Base-by-base conservation (phyloP, 2,329 filamentous ascomycete species). In the Phialophora macrospora region DNA sequence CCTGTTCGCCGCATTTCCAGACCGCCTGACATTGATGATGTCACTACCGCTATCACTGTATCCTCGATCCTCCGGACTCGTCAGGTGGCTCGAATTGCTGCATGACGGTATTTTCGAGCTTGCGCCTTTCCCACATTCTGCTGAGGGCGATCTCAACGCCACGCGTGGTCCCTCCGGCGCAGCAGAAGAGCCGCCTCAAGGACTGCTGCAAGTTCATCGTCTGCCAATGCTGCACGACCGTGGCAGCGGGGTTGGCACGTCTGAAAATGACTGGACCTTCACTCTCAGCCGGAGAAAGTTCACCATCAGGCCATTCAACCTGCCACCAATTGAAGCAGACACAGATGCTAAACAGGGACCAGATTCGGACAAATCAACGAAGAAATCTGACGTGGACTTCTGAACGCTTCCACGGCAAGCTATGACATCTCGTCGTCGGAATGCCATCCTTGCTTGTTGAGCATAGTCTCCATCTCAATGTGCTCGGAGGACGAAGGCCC, bases 231-330 rank as follows among this genome's bases (percentile, higher is more conserved):
- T 92, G 70, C 91, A 96, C 66, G 94, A 98, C 75, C 92, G 91
- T 71, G 94, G 95, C 1, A 92, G 92, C 14, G 89, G 87, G 9
- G 84, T 85, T 46, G 86, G 86, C 64, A 88, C 87, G 68, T 84
- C 89, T 61, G 88, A 91, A 26, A 91, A 96, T 74, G 93, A 97
- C 77, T 85, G 97, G 78, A 93, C 93, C 4, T 99, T 99, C 77
- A 93, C 88, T 67, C 80, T 99, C 59, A 97, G 92, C 76, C 84
- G 92, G 73, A 88, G 86, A 72, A 93, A 92, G 59, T 87, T 99
- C 71, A 85, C 92, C 46, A 92, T 99, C 69, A 91, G 89, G 73
- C 92, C 93, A 0, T 97, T 93, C 77, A 95, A 90, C 75, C 81
- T 99, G 51, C 95, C 95, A 28, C 95, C 95, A 0, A 82, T 94